These are phyloP conservation scores for Botrytis medusae DNA, from an alignment of 2,329 filamentous ascomycete species.

Conservation along the genomic window DNA sequence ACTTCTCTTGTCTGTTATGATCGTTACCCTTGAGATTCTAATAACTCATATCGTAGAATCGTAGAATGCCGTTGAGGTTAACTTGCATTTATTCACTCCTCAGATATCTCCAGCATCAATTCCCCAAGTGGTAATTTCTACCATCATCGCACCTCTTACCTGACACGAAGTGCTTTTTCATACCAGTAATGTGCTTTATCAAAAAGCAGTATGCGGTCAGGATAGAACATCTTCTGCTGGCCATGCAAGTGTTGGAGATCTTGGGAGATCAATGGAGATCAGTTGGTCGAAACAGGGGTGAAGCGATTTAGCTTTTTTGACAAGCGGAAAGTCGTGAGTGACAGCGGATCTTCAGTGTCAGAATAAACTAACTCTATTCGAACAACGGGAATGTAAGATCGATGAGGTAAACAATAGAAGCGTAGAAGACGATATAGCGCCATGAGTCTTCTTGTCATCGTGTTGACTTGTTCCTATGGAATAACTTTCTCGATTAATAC, in stretches of 20 bases:
- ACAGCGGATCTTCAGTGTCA: background rate
- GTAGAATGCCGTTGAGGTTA: background rate
- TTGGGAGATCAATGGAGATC: background rate
- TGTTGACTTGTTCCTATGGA: background rate
- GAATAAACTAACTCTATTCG: background rate
- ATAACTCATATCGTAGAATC: background rate
- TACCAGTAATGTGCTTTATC: background rate
- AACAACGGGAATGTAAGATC: background rate
- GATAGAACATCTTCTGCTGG: background rate
- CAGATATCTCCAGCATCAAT: background rate
- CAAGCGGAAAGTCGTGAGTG: background rate
- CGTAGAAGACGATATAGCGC: background rate
- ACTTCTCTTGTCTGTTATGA: background rate
- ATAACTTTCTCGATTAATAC: background rate
- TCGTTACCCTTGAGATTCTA: background rate
- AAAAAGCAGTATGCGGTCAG: background rate
- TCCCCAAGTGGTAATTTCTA: background rate
- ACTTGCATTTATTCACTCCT: background rate
- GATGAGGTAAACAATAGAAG: background rate
- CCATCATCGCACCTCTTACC: too few species aligned
- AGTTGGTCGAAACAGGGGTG: background rate
- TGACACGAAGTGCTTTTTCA: too few species aligned
- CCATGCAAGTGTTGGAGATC: background rate
- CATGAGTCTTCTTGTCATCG: background rate
- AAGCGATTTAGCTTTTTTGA: background rate